phyloP scores from a whole-genome alignment of 805 yeast genomes.

The Metschnikowia cerradonensis region DNA sequence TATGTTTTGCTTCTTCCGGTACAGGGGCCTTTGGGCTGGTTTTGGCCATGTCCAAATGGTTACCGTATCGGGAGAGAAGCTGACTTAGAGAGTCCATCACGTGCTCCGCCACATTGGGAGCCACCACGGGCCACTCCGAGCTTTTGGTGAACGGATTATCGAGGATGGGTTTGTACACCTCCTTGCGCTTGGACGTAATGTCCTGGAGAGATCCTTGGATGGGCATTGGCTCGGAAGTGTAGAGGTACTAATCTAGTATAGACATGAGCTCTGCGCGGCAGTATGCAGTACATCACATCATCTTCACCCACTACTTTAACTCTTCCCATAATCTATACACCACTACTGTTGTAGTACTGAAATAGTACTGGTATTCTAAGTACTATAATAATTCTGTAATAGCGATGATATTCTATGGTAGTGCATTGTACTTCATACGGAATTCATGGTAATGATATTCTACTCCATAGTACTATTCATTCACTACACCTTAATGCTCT shows the following conservation, averaged over 20 bases:
- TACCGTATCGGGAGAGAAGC: constrained; percentile 16
- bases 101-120: constrained; percentile 4
- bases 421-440: no score
- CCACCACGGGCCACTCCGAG: constrained; percentile 16
- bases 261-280: constrained; percentile 1
- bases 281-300: not conserved
- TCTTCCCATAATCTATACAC: no score
- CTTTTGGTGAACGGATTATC: constrained; percentile 57
- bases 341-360: no score
- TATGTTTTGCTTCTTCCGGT: constrained; percentile 22
- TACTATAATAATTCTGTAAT: no score
- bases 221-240: not conserved
- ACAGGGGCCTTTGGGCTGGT: constrained; percentile 12
- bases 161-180: constrained; percentile 60
- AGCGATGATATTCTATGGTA: no score
- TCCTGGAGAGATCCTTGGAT: constrained; percentile 41
- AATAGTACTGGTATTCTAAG: no score
- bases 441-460: no score
- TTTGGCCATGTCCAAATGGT: constrained; percentile 8
- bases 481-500: not conserved
- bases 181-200: constrained; percentile 47
- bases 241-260: not conserved
- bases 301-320: no score
- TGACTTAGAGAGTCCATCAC: constrained; percentile 14
- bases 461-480: not conserved